Percentiles rank a stretch among this genome's conserved stretches.
These are phyloP conservation scores for Podospora bellae-mahoneyi DNA, from an alignment of 495 filamentous ascomycete genomes.

Conservation along the genomic window DNA sequence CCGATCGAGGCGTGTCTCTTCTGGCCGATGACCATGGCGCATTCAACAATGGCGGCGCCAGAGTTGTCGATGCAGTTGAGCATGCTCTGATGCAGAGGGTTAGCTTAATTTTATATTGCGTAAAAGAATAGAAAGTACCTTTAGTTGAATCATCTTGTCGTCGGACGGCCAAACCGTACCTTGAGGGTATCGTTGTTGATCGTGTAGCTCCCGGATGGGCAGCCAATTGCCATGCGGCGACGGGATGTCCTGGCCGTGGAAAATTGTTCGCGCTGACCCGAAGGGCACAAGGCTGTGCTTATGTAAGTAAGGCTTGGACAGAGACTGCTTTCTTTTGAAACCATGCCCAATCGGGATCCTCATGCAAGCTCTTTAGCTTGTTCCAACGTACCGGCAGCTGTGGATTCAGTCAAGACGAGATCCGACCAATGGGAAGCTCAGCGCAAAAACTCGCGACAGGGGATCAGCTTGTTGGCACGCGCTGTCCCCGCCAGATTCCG, in stretches of 20 bases:
- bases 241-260: constrained; percentile 7
- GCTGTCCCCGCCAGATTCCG: constrained; percentile 17
- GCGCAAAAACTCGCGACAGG: neutral
- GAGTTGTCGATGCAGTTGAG: constrained; percentile 99
- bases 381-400: constrained; percentile 17
- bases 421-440: constrained; percentile 10
- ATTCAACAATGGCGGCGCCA: constrained; percentile 95
- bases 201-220: neutral
- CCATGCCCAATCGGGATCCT: constrained; percentile 19
- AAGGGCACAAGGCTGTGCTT: constrained; percentile 12
- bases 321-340: neutral
- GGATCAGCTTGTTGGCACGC: neutral
- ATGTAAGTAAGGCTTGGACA: constrained; percentile 27
- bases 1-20: constrained; percentile 88
- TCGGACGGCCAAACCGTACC: constrained; percentile 21
- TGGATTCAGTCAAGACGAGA: constrained; percentile 5
- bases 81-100: constrained; percentile 65
- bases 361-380: constrained; percentile 25
- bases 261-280: constrained; percentile 27
- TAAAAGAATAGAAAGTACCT: constrained; percentile 53
- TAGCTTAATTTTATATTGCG: neutral
- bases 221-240: constrained; percentile 13
- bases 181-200: constrained; percentile 11
- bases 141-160: constrained; percentile 93
- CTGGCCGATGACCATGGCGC: constrained; percentile 85